phyloP scores from a whole-genome alignment of 2,329 filamentous ascomycete species.

The Fusarium sp. region DNA sequence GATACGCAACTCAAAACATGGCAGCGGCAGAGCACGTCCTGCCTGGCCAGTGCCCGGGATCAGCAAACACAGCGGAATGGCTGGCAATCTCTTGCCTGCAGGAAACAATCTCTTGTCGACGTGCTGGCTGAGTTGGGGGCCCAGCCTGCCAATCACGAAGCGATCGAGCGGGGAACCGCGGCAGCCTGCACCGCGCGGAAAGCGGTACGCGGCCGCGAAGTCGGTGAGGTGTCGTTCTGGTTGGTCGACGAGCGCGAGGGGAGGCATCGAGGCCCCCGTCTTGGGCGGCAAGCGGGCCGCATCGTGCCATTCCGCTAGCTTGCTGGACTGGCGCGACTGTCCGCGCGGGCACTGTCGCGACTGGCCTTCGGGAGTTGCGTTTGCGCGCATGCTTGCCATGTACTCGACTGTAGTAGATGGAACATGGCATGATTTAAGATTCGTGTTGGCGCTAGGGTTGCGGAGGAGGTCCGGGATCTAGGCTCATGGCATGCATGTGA shows the following conservation, averaged over 20 bases:
- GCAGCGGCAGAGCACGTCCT: conserved; percentile 19
- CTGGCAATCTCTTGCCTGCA: conserved; percentile 37
- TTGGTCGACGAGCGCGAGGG: conserved; percentile 44
- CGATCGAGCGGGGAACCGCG: conserved; percentile 35
- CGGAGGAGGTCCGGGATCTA: conserved; percentile 28
- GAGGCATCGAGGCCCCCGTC: conserved; percentile 16
- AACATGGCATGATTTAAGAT: conserved; percentile 43
- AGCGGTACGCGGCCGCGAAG: conserved; percentile 32
- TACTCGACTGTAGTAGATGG: conserved; percentile 14
- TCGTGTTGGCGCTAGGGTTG: conserved; percentile 28
- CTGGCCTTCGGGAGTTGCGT: conserved; percentile 20
- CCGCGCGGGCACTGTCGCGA: conserved; percentile 3
- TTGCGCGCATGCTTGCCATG: conserved; percentile 8
- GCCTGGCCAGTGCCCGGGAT: conserved; percentile 26
- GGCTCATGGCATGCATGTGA: conserved; percentile 24
- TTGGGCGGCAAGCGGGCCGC: conserved; percentile 42
- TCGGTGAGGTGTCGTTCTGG: conserved; percentile 26
- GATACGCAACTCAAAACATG: conserved; percentile 22
- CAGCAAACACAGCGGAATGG: conserved; percentile 23
- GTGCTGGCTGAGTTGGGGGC: conserved; percentile 41
- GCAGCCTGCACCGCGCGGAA: conserved; percentile 41
- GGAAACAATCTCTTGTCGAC: conserved; percentile 41
- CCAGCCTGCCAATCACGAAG: conserved; percentile 44
- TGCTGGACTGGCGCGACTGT: conserved; percentile 19
- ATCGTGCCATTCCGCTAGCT: conserved; percentile 39